These are phyloP conservation scores for Onygena corvina DNA, from an alignment of 2,329 filamentous ascomycete genomes.

Conservation along the genomic window DNA sequence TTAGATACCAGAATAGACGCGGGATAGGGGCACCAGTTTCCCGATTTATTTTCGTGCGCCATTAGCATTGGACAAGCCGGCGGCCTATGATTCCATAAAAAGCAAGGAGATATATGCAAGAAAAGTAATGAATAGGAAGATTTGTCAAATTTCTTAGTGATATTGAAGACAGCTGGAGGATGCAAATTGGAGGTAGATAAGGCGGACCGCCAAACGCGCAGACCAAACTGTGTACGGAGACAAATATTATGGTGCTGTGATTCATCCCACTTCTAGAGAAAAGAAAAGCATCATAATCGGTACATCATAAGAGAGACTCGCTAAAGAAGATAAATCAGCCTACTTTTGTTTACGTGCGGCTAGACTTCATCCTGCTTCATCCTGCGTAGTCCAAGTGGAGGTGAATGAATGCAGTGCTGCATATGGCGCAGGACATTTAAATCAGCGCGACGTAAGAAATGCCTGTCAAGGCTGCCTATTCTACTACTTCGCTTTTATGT, in stretches of 20 bases:
- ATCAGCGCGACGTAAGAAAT: background rate
- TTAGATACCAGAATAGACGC: no score
- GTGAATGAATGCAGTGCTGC: background rate
- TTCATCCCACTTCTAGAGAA: constrained; percentile 4
- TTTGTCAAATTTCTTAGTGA: no score
- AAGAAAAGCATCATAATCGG: constrained; percentile 4
- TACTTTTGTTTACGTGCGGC: background rate
- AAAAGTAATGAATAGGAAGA: no score
- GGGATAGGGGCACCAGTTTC: no score
- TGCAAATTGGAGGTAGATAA: no score
- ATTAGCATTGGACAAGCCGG: no score
- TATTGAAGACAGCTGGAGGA: no score
- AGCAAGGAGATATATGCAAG: no score
- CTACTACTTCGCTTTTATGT: background rate
- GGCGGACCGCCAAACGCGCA: no score
- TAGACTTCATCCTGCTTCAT: background rate
- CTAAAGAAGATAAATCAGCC: background rate
- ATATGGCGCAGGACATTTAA: background rate
- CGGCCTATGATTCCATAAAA: no score
- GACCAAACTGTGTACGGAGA: no score
- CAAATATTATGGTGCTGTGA: constrained; percentile 4
- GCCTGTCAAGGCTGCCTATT: background rate
- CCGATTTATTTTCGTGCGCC: no score
- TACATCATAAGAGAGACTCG: background rate
- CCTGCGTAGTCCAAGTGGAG: background rate